Evolutionary conservation across 306 rosid genomes (phyloP).

Genomic region (Urtica urens): DNA sequence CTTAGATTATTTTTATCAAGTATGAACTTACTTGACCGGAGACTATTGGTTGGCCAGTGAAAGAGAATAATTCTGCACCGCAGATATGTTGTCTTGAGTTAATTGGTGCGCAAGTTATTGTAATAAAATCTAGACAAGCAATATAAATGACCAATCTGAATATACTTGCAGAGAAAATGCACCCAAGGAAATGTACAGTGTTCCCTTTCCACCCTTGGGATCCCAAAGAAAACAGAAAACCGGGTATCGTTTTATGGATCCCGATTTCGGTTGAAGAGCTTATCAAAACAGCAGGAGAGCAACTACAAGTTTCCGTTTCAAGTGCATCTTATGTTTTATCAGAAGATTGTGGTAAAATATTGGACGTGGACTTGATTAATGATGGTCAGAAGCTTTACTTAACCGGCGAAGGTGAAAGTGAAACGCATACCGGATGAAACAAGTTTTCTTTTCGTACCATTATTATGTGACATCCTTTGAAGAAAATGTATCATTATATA

Average conservation of each 20-base stretch:
- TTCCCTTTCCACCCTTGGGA: slow-evolving; percentile 87
- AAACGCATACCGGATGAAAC: no score
- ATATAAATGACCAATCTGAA: neutral
- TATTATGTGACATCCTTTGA: no score
- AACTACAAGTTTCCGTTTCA: slow-evolving; percentile 28
- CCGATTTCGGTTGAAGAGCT: slow-evolving; percentile 65
- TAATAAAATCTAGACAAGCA: no score
- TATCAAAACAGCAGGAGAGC: slow-evolving; percentile 37
- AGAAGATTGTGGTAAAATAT: slow-evolving; percentile 85
- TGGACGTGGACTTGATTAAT: slow-evolving; percentile 48
- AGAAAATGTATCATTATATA: no score
- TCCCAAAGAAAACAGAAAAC: slow-evolving; percentile 44
- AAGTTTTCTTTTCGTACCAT: no score
- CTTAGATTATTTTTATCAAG: no score
- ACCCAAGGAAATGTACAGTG: slow-evolving; percentile 63
- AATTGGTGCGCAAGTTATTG: no score
- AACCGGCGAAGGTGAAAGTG: slow-evolving; percentile 33
- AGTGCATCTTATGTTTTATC: slow-evolving; percentile 41
- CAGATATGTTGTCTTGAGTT: no score
- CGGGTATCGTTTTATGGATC: slow-evolving; percentile 70
- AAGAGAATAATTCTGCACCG: no score
- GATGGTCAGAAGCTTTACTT: slow-evolving; percentile 72
- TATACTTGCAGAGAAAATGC: slow-evolving; percentile 49
- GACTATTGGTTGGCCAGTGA: no score
- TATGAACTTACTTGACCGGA: no score